Base-by-base conservation (phyloP, 768 basidiomycete genomes). In the Boletales sp. region DNA sequence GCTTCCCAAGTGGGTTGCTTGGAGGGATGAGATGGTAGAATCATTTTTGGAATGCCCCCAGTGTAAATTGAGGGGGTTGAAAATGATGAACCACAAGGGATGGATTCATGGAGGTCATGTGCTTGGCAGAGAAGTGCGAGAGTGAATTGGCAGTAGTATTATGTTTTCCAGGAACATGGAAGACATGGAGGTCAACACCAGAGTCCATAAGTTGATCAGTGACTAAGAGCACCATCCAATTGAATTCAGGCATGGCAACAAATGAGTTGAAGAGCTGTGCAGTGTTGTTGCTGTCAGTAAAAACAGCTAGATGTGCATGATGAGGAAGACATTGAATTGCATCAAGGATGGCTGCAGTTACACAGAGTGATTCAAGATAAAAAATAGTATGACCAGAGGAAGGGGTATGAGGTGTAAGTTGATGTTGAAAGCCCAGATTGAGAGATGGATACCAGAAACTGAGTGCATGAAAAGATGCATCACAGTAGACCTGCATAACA, bases 211-310 rank as follows among this genome's bases (percentile, higher is more conserved):
- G 11, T 0, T 43, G 12, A 13, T 64, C 48, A 5, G 65, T 51
- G 0, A 54, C 50, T 0, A 4, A 3, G 1, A 55, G 19, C 2
- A 69, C 51, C 28, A 67, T 33, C 28, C 37, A 35, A 38, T 65
- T 65, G 34, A 59, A 58, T 0, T 18, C 17, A 0, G 54, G 53
- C 0, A 44, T n/a, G 0, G 60, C 62, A 0, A 46, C 34, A 0
- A 69, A 49, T 1, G 59, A 46, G 34, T 62, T 61, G 44, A 74
- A 75, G 5, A 74, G 62, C 1, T 57, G 41, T 2, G 74, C 67
- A 0, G 69, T 65, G 54, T 71, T 72, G 0, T 54, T 28, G 25
- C 62, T 73, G 41, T 75, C 74, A 0, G 64, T 63, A 45, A 48
- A 66, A 3, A 69, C 42, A 1, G 53, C 53, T 2, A 68, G 18